Evolutionary conservation across 192 early-diverging fungal genomes (phyloP), one percentile per base, ranked within the genome.

Genomic region (Coemansia asiatica): DNA sequence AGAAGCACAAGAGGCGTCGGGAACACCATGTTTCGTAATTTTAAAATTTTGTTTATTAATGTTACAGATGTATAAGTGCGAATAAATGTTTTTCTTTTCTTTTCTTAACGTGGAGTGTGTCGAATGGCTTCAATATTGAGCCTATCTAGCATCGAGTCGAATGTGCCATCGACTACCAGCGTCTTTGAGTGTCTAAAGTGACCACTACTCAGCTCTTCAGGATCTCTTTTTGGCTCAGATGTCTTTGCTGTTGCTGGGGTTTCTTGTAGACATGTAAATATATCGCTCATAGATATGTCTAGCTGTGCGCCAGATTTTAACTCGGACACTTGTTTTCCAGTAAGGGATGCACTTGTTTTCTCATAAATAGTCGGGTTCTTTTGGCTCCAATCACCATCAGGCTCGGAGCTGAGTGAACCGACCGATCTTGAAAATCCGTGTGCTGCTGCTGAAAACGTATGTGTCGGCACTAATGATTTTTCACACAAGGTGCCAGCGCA

Each of bases 1-100:
- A 66, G 36, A 75, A 72, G 47, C 71, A 69, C 67, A 84, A 84
- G 46, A 66, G 69, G 35, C 76, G 68, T 12, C 74, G 72, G 36
- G 72, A 71, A 38, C 62, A 73, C 36, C 74, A 69, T 36, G 19
- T 29, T 1, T 74, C 60, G 47, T 9, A 21, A 44, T n/a, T 33
- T 33, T 33, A 33, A n/a, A 6, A 4, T 63, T 35, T 53, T 53
- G 29, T 53, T 53, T 48, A 4, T 48, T 26, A 36, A 9, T 61
- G 40, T 16, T 55, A 9, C 9, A 26, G 54, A 23, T n/a, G 18
- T 23, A 50, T 50, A n/a, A 15, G n/a, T n/a, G n/a, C n/a, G n/a
- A n/a, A n/a, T n/a, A n/a, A n/a, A n/a, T n/a, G n/a, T 5, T 23
- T 23, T 53, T 5, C 1, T 16, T 26, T 56, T 29, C 16, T 16